phyloP scores from a whole-genome alignment of 306 rosid species.

The Ochetophila trinervis region DNA sequence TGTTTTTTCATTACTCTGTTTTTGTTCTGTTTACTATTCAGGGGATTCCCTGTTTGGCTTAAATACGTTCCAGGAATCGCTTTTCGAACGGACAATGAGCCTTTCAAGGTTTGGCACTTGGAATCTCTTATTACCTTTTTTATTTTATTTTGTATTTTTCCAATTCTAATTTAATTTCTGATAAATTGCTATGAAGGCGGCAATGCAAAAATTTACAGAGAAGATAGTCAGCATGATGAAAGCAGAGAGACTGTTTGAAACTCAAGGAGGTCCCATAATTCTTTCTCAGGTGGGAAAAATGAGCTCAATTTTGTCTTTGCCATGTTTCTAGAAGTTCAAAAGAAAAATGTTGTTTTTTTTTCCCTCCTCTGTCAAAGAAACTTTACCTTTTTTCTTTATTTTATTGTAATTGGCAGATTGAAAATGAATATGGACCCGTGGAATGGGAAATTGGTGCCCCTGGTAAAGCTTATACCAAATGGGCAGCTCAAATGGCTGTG shows the following conservation, averaged over 20 bases:
- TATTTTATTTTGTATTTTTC: neutral
- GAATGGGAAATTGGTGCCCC: slow-evolving; percentile 89
- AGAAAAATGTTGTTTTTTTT: neutral
- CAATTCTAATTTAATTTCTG: slow-evolving; percentile 3
- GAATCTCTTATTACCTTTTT: slow-evolving; percentile 10
- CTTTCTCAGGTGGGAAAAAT: slow-evolving; percentile 61
- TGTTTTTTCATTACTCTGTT: slow-evolving; percentile 34
- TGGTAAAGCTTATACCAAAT: slow-evolving; percentile 79
- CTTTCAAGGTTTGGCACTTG: slow-evolving; percentile 63
- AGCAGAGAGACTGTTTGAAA: slow-evolving; percentile 72
- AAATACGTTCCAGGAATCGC: slow-evolving; percentile 78
- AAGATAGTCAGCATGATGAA: slow-evolving; percentile 85
- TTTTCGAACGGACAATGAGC: slow-evolving; percentile 88
- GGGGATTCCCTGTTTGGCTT: slow-evolving; percentile 98
- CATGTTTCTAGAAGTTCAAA: slow-evolving; percentile 11
- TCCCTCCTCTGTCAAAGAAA: neutral
- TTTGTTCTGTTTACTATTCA: slow-evolving; percentile 36
- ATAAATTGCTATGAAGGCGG: slow-evolving; percentile 48
- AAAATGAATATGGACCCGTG: slow-evolving; percentile 88
- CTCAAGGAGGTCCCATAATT: slow-evolving; percentile 94
- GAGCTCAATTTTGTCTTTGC: neutral
- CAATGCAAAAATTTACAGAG: slow-evolving; percentile 77
- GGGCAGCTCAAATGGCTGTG: slow-evolving; percentile 96
- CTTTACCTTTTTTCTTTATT: neutral
- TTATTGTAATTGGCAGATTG: slow-evolving; percentile 54